A percentile compares a stretch with the other conserved stretches of the same genome.
phyloP scores from a whole-genome alignment of 2,329 filamentous ascomycete genomes.

The Daldinia eschscholtzii region DNA sequence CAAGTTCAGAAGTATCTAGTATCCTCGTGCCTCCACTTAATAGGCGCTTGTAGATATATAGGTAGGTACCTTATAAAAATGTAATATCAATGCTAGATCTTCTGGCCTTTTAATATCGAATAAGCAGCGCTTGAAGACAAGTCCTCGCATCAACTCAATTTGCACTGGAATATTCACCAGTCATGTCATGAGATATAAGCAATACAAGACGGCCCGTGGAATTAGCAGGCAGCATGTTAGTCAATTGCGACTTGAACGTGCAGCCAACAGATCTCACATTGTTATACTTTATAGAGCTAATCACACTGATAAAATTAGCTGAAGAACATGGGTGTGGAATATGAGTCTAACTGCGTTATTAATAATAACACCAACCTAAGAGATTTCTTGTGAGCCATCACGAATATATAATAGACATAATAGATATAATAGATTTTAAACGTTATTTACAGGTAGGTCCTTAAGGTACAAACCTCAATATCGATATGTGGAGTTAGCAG shows the following conservation, averaged over 20 bases:
- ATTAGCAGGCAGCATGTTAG: not conserved
- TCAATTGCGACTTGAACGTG: not conserved
- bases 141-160: not conserved
- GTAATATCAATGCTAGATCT: not conserved
- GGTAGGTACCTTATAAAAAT: conserved; percentile 1
- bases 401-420: not conserved
- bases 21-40: conserved; percentile 40
- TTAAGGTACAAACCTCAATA: conserved; percentile 4
- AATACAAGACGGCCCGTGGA: not conserved
- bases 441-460: not conserved
- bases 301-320: not conserved
- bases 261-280: not conserved
- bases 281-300: not conserved
- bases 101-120: not conserved
- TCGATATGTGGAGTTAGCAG: conserved; percentile 26
- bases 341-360: not conserved
- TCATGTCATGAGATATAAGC: not conserved
- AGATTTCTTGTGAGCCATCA: not conserved
- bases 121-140: not conserved
- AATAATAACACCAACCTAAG: not conserved
- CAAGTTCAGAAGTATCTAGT: not conserved
- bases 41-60: conserved; percentile 32
- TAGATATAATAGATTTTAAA: not conserved
- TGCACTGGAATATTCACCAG: too few species aligned
- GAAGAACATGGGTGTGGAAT: not conserved